Conservation (phyloP, 208 protist species). For the Wallacemonas sp. region DNA sequence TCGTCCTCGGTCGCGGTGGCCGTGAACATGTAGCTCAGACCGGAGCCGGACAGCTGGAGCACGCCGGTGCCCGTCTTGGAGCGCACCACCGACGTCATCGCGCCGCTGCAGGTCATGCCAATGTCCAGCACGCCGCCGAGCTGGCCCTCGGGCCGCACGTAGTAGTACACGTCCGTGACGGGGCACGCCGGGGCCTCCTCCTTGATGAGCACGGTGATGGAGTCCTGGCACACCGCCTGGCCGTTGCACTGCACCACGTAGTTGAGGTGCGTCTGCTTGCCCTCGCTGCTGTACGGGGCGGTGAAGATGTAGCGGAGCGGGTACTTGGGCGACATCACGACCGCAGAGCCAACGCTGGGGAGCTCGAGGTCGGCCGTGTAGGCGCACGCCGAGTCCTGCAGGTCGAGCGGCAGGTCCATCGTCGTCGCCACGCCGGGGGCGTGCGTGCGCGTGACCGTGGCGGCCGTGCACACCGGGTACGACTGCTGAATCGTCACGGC, state of each 20-base stretch:
- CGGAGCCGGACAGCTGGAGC: slow-evolving; percentile 22
- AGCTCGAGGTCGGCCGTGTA: slow-evolving; percentile 20
- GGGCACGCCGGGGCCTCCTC: slow-evolving; percentile 22
- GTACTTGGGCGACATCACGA: slow-evolving; percentile 23
- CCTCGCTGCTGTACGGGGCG: slow-evolving; percentile 15
- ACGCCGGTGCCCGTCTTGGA: slow-evolving; percentile 9
- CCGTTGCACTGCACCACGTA: slow-evolving; percentile 28
- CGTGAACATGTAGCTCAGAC: slow-evolving; percentile 39
- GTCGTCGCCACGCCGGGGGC: slow-evolving; percentile 4
- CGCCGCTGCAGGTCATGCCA: slow-evolving; percentile 18
- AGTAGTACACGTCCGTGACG: slow-evolving; percentile 17
- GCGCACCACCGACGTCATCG: slow-evolving; percentile 13
- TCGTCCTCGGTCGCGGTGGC: slow-evolving; percentile 46
- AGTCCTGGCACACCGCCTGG: slow-evolving; percentile 34
- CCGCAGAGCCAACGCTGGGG: slow-evolving; percentile 8
- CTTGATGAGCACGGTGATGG: slow-evolving; percentile 29
- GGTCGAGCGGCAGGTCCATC: slow-evolving; percentile 30
- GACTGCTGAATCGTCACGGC: slow-evolving; percentile 24
- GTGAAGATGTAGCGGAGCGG: slow-evolving; percentile 24
- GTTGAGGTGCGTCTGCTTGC: slow-evolving; percentile 13
- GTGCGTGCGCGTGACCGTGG: slow-evolving; percentile 12
- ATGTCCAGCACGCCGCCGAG: slow-evolving; percentile 15
- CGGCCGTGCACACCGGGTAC: slow-evolving; percentile 16
- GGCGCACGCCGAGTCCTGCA: slow-evolving; percentile 19
- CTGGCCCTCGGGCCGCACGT: slow-evolving; percentile 20